phyloP scores from a whole-genome alignment of 257 asterid species.

The Solanum etuberosum region DNA sequence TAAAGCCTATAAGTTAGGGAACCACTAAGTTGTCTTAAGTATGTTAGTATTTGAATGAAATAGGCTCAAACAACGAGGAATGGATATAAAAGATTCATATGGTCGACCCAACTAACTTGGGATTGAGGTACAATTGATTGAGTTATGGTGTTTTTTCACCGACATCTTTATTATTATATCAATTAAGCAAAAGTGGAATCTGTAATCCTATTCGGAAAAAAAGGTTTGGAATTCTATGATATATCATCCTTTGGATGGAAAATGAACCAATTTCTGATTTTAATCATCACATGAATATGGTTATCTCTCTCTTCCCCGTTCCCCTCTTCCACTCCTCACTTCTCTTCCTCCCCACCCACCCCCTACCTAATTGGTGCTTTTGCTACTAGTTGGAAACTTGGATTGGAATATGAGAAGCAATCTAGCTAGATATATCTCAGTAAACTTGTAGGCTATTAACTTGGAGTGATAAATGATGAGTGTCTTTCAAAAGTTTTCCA shows the following conservation, averaged over 20 bases:
- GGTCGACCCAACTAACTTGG: neutral
- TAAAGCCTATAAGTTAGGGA: neutral
- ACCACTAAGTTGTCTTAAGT: neutral
- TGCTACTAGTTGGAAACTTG: neutral
- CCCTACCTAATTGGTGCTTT: neutral
- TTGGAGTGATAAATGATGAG: neutral
- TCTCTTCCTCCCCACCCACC: neutral
- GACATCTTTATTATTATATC: neutral
- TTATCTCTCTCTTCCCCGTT: neutral
- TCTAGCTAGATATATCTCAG: neutral
- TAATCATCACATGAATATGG: neutral
- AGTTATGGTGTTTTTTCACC: neutral
- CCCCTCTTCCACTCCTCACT: neutral
- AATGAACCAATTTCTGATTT: neutral
- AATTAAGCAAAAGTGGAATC: neutral
- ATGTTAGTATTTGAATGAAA: neutral
- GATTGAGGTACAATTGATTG: neutral
- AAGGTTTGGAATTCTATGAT: neutral
- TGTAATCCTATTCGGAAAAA: neutral
- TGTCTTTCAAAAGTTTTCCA: neutral
- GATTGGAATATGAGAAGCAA: neutral
- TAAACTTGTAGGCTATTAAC: neutral
- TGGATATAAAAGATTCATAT: neutral
- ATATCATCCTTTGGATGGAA: neutral
- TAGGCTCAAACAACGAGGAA: neutral